phyloP scores from a whole-genome alignment of 768 basidiomycete genomes.

The Mycena albidolilacea region DNA sequence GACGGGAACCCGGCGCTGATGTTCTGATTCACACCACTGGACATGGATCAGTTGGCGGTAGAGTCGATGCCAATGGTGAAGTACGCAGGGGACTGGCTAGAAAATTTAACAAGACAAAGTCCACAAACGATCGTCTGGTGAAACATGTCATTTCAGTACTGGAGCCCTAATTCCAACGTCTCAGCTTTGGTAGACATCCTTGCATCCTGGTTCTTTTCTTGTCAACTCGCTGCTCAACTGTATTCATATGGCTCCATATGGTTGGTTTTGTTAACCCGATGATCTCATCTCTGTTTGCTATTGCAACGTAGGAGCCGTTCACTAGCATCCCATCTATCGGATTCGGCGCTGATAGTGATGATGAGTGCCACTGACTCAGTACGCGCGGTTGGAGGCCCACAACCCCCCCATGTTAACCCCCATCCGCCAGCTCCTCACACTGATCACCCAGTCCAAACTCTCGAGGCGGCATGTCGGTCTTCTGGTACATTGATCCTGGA shows the following conservation, averaged over 20 bases:
- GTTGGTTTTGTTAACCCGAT: too few species aligned
- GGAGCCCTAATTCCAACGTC: too few species aligned
- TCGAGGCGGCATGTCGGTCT: constrained; percentile 14
- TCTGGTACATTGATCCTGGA: constrained; percentile 20
- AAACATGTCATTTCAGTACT: background rate
- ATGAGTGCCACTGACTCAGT: too few species aligned
- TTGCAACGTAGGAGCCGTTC: too few species aligned
- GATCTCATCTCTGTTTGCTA: too few species aligned
- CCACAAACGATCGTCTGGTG: background rate
- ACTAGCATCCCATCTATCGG: too few species aligned
- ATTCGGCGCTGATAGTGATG: too few species aligned
- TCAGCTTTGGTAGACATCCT: too few species aligned
- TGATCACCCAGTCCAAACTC: constrained; percentile 23
- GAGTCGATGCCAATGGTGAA: background rate
- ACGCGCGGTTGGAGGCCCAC: too few species aligned
- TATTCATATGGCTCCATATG: too few species aligned
- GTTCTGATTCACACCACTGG: background rate
- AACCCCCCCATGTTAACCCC: constrained; percentile 17
- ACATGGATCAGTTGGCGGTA: background rate
- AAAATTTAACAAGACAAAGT: background rate
- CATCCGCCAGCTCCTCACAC: constrained; percentile 29
- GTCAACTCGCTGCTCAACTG: too few species aligned
- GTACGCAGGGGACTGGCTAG: background rate
- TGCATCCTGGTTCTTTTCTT: too few species aligned
- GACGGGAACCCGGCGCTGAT: background rate